Conservation (phyloP, 2,329 filamentous ascomycete genomes). For the Trichoderma polysporum region DNA sequence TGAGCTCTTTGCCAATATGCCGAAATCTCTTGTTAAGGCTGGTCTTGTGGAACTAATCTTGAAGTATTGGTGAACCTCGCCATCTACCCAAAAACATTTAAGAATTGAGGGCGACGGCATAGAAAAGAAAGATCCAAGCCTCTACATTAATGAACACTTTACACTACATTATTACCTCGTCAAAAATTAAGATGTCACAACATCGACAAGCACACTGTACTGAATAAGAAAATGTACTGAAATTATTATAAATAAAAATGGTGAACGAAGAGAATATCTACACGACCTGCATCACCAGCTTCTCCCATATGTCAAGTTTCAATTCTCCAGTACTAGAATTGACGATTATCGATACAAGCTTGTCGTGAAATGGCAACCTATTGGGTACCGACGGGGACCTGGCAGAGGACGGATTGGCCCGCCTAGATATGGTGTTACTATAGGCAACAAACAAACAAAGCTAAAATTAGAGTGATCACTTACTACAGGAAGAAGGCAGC, state of each 20-base stretch:
- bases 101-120: no score
- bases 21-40: no score
- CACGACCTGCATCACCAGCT: not conserved
- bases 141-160: no score
- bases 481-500: slow-evolving; percentile 24
- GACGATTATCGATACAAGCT: not conserved
- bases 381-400: not conserved
- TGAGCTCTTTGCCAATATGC: no score
- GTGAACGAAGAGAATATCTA: not conserved
- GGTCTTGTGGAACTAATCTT: no score
- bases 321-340: not conserved
- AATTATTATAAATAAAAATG: not conserved
- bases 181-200: not conserved
- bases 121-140: no score
- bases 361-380: not conserved
- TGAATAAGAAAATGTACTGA: not conserved
- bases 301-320: not conserved
- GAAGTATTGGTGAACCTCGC: no score
- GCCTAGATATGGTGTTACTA: not conserved
- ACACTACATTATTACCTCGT: not conserved
- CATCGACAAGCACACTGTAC: not conserved
- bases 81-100: no score
- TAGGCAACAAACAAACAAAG: not conserved
- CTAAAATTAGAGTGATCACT: not conserved
- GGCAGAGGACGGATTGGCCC: slow-evolving; percentile 15